A percentile compares a stretch with the other conserved stretches of the same genome.
These are phyloP conservation scores for Ottelia alismoides DNA, from an alignment of 106 monocot species.

Conservation along the genomic window DNA sequence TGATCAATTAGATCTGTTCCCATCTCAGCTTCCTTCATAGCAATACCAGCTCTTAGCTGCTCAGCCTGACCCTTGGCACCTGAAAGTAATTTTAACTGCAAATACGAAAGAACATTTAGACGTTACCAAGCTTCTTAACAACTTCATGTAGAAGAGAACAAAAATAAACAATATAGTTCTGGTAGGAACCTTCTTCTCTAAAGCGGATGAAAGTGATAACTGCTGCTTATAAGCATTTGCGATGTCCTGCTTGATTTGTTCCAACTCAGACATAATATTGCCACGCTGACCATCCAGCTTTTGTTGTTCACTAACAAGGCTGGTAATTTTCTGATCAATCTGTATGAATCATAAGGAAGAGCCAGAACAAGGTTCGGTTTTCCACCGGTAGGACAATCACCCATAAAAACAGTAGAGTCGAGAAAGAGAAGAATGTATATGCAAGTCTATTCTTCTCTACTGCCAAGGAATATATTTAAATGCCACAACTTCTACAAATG, in stretches of 20 bases:
- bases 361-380: too few relatives aligned
- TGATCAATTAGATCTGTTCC: conserved; percentile 97
- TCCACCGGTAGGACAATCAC: too few relatives aligned
- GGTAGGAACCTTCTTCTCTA: conserved; percentile 82
- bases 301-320: conserved; percentile 72
- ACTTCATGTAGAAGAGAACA: not conserved
- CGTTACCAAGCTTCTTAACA: not conserved
- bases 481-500: too few relatives aligned
- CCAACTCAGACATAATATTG: conserved; percentile 66
- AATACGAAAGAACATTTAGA: not conserved
- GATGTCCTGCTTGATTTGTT: conserved; percentile 77
- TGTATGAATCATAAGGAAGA: conserved; percentile 73
- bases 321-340: conserved; percentile 80
- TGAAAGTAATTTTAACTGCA: conserved; percentile 70
- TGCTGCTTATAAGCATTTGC: conserved; percentile 67
- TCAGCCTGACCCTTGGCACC: conserved; percentile 74
- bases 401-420: too few relatives aligned
- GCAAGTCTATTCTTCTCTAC: too few relatives aligned
- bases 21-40: conserved; percentile 95
- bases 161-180: not conserved
- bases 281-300: conserved; percentile 71
- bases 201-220: conserved; percentile 45
- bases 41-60: conserved; percentile 87
- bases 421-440: too few relatives aligned
- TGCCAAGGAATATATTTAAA: too few relatives aligned